Evolutionary conservation across 2,329 filamentous ascomycete genomes (phyloP), one percentile per base, ranked within the genome.

Genomic region (Endoconidiophora polonica): DNA sequence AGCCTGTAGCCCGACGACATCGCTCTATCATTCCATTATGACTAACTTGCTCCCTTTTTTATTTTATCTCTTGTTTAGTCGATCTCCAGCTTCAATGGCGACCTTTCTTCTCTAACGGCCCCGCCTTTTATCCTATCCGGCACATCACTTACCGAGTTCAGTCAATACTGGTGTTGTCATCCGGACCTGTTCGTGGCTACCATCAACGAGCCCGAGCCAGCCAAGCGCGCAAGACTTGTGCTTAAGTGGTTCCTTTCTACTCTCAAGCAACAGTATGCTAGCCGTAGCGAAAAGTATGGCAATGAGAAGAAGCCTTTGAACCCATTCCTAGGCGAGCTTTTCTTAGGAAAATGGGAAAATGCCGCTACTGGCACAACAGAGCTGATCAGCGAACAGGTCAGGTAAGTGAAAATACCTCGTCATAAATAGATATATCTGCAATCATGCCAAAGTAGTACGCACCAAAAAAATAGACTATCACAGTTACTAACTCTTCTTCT

Each of bases 251-350:
- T 95, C 68, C 68, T 96, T 50, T 88, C 80, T 60, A 94, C 88
- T 3, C 72, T 96, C 48, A 94, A 91, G 69, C 86, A 93, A 65
- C 86, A 94, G 63, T 79, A 81, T 59, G 76, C 76, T 52, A 77
- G 71, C 59, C 73, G 75, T 53, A 93, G 85, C 61, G 88, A 95
- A 58, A 69, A 79, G 58, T 79, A 73, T 56, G 87, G 86, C 46
- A 91, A 86, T 60, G 90, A 95, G 72, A 96, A 96, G 78, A 98
- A 96, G 71, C 90, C 90, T 2, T 68, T 98, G 53, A 96, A 98
- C 62, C 91, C 91, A 0, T 96, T 98, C 67, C 68, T 98, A 36
- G 90, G 90, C 51, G 90, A 98, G 69, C 74, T 96, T 33, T 96
- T 95, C 67, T 66, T 96, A 24, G 91, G 90, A 22, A 83, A 80